Evolutionary conservation across 352 stramenopile genomes (phyloP), one percentile per base, ranked within the genome.

Genomic region (Phytophthora tubulina): DNA sequence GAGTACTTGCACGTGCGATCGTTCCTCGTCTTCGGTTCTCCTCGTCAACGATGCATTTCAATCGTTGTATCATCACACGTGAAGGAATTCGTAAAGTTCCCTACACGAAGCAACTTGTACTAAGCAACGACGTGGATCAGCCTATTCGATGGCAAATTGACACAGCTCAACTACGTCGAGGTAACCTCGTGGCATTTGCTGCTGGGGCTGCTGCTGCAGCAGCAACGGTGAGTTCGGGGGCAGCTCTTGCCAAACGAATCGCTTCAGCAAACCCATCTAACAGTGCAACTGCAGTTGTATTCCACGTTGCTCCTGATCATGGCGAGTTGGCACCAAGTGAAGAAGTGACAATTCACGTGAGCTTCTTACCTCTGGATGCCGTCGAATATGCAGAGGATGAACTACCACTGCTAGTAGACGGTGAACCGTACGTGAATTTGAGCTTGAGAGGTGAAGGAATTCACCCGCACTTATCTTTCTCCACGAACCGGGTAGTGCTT

Each of bases 401-500:
- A 27, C 66, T 94, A 1, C 89, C 90, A 0, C 49, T 98, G 0
- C 75, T 92, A 4, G 69, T 98, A 0, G 78, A 90, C 41, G 81
- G 86, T 6, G 67, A 80, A 38, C 84, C 82, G 13, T 98, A 98
- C 62, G 76, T 98, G n/a, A 85, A 90, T 41, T 41, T 98, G 32
- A 81, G 81, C 17, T 63, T 97, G 4, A 55, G 83, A 21, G 96
- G 95, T 3, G 80, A 86, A 51, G 96, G 94, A 15, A 96, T 98
- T 11, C 93, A 97, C 50, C 96, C 96, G 1, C 90, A 97, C 33
- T 73, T 99, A n/a, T 95, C 81, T 3, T 98, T 99, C 70, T 93
- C 82, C 31, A 84, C 84, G 4, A 88, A 91, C 46, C 82, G 93
- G 9, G 75, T 99, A 3, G 67, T 96, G 9, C 65, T 99, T 14